A percentile compares a stretch with the other conserved stretches of the same genome.
These are phyloP conservation scores for Grosmannia penicillata DNA, from an alignment of 2,329 filamentous ascomycete genomes.

Conservation along the genomic window DNA sequence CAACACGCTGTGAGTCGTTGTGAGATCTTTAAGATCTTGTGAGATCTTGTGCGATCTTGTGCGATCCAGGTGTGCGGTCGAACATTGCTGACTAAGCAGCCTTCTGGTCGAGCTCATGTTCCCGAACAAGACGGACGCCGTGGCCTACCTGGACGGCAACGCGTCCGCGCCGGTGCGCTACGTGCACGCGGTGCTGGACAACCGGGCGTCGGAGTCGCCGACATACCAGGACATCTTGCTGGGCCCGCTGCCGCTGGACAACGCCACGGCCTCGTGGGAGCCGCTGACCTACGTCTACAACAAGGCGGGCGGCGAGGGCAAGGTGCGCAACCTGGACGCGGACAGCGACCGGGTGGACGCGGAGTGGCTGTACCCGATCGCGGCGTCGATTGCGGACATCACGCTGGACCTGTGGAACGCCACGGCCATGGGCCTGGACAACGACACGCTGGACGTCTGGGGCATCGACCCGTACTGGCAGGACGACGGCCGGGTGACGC, in stretches of 20 bases:
- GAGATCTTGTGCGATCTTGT: too few relatives aligned
- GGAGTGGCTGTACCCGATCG: conserved; percentile 21
- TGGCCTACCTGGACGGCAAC: conserved; percentile 26
- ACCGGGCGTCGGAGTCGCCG: conserved; percentile 21
- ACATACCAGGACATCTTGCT: conserved; percentile 29
- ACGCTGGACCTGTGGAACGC: conserved; percentile 29
- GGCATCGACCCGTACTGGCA: conserved; percentile 26
- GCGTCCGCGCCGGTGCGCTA: conserved; percentile 21
- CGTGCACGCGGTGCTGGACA: conserved; percentile 27
- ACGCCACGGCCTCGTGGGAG: conserved; percentile 20
- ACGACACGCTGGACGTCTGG: conserved; percentile 25
- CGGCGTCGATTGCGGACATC: conserved; percentile 21
- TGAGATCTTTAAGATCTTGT: too few relatives aligned
- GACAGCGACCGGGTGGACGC: conserved; percentile 16
- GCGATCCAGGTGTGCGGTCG: conserved; percentile 4
- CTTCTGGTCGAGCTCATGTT: conserved; percentile 22
- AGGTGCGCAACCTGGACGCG: conserved; percentile 24
- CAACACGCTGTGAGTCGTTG: conserved; percentile 22
- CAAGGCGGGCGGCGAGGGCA: conserved; percentile 22
- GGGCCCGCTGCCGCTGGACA: conserved; percentile 30
- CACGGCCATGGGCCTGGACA: conserved; percentile 21
- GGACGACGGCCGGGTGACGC: conserved; percentile 24
- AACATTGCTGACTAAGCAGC: conserved; percentile 6
- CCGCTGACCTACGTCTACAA: conserved; percentile 28
- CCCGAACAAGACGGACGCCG: conserved; percentile 34